A percentile compares a stretch with the other conserved stretches of the same genome.
Evolutionary conservation across 2,329 filamentous ascomycete genomes (phyloP).

Genomic region (Phyllosticta citriasiana): DNA sequence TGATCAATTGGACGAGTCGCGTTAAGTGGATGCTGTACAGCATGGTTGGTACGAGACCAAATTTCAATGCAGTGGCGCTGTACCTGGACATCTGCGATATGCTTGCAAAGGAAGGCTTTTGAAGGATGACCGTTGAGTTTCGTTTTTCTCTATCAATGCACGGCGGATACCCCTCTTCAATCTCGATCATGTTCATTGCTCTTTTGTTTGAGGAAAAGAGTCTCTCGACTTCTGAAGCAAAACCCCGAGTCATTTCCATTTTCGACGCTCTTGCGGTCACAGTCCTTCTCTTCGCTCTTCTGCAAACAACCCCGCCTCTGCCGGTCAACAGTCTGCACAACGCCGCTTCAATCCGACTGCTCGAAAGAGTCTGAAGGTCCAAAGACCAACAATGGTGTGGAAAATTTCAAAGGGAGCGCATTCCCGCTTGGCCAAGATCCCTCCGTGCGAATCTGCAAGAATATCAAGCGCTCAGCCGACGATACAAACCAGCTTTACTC

Average conservation of each 20-base stretch:
- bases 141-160: background rate
- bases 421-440: background rate
- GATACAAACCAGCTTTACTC: background rate
- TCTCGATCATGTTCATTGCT: background rate
- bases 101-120: conserved; percentile 28
- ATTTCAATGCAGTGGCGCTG: conserved; percentile 55
- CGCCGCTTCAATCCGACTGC: background rate
- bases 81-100: conserved; percentile 53
- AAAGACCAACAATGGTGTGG: background rate
- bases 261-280: background rate
- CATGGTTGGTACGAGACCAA: conserved; percentile 45
- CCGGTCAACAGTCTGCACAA: background rate
- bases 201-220: background rate
- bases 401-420: background rate
- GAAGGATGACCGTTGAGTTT: background rate
- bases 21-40: conserved; percentile 49
- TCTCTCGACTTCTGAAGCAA: background rate
- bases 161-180: background rate
- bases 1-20: conserved; percentile 58
- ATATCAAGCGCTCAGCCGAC: background rate
- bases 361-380: background rate
- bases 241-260: background rate
- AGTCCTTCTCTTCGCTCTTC: no score
- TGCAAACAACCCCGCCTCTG: no score
- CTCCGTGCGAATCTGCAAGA: background rate